These are phyloP conservation scores for Boletus smithii DNA, from an alignment of 1,284 basidiomycete species.

Conservation along the genomic window DNA sequence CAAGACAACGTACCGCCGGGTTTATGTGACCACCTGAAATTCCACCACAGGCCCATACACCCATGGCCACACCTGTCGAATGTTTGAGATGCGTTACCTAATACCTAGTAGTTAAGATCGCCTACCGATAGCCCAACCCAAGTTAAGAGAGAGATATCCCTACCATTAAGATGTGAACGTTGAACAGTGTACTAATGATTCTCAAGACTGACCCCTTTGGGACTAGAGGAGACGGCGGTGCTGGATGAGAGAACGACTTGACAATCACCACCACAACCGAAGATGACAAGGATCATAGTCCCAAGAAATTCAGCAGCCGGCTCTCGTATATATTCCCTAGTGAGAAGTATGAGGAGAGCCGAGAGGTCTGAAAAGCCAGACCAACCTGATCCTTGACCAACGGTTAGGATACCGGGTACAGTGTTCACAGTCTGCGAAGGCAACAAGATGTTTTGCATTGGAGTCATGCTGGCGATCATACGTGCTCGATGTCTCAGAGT, in stretches of 20 bases:
- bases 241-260: conserved; percentile 59
- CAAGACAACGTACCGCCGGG: conserved; percentile 57
- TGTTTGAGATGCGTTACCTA: conserved; percentile 3
- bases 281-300: conserved; percentile 62
- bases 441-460: conserved; percentile 4
- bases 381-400: conserved; percentile 57
- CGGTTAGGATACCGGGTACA: conserved; percentile 44
- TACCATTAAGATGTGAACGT: conserved; percentile 26
- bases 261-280: conserved; percentile 62
- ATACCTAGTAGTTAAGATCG: conserved; percentile 7
- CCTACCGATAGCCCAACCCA: conserved; percentile 67
- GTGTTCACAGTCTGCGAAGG: conserved; percentile 27
- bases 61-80: conserved; percentile 48
- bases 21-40: conserved; percentile 79
- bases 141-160: conserved; percentile 56
- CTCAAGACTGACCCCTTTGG: conserved; percentile 54
- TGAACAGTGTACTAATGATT: neutral
- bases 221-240: conserved; percentile 47
- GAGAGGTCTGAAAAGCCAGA: neutral
- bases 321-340: conserved; percentile 50
- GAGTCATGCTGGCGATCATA: conserved; percentile 10
- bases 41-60: conserved; percentile 63
- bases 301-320: conserved; percentile 69
- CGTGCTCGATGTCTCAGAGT: conserved; percentile 18
- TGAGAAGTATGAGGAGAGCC: neutral